Evolutionary conservation across 441 rosid genomes (phyloP).

Genomic region (Euphorbia celastroides): DNA sequence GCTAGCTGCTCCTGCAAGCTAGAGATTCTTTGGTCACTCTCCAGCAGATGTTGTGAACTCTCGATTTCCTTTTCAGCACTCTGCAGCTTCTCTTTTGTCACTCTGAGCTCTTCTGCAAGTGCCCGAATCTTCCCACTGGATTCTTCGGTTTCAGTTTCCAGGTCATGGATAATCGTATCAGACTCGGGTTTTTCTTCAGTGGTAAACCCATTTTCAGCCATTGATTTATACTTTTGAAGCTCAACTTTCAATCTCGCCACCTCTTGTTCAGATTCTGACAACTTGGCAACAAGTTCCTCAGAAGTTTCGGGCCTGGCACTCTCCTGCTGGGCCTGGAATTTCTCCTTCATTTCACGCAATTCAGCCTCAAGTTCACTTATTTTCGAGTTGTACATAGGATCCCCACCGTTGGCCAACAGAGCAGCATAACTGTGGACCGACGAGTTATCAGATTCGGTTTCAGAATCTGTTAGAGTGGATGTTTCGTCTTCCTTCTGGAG

Average conservation of each 20-base stretch:
- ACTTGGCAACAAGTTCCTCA: constrained; percentile 34
- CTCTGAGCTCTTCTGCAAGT: constrained; percentile 50
- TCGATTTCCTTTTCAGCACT: constrained; percentile 43
- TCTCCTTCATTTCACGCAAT: constrained; percentile 66
- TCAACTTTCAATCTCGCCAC: constrained; percentile 45
- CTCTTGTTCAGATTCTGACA: constrained; percentile 45
- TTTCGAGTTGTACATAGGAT: constrained; percentile 39
- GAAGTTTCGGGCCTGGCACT: constrained; percentile 31
- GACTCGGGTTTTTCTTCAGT: too few relatives aligned
- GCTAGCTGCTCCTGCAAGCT: constrained; percentile 49
- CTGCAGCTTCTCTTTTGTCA: constrained; percentile 44
- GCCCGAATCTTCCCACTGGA: constrained; percentile 14
- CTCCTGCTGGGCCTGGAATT: constrained; percentile 47
- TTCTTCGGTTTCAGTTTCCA: too few relatives aligned
- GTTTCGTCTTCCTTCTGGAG: constrained; percentile 65
- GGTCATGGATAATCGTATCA: too few relatives aligned
- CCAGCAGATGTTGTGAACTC: constrained; percentile 39
- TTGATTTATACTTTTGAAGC: constrained; percentile 47
- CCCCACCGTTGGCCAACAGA: constrained; percentile 38
- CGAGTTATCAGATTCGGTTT: constrained; percentile 67
- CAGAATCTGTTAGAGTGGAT: constrained; percentile 68
- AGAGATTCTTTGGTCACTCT: constrained; percentile 35
- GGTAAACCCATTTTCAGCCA: too few relatives aligned
- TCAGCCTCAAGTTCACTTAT: constrained; percentile 65
- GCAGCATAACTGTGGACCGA: constrained; percentile 62